These are phyloP conservation scores for Starmerella etchellsii DNA, from an alignment of 805 yeast species.

Conservation along the genomic window DNA sequence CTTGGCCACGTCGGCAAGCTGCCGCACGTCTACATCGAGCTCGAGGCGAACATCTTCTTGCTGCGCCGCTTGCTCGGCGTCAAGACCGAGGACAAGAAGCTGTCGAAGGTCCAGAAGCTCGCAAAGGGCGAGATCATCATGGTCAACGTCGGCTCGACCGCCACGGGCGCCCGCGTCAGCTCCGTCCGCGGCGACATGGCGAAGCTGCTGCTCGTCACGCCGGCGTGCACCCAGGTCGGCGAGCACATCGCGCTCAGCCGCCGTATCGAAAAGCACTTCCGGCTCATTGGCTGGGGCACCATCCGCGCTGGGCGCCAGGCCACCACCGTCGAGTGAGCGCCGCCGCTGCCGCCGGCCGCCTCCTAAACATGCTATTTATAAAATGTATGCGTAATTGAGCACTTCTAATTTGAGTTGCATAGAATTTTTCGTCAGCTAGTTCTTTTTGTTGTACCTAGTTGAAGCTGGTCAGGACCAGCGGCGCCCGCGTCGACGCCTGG, in stretches of 20 bases:
- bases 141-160: slow-evolving; percentile 99
- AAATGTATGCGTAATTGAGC: not conserved
- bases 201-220: slow-evolving; percentile 86
- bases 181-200: slow-evolving; percentile 99
- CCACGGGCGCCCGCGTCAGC: slow-evolving; percentile 97
- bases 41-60: slow-evolving; percentile 92
- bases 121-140: slow-evolving; percentile 90
- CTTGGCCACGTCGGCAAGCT: slow-evolving; percentile 94
- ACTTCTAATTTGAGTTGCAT: too few relatives aligned
- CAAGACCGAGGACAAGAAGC: slow-evolving; percentile 93
- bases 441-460: too few relatives aligned
- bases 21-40: slow-evolving; percentile 93
- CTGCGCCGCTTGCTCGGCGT: slow-evolving; percentile 96
- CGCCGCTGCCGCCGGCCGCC: too few relatives aligned
- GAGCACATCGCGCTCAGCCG: slow-evolving; percentile 98
- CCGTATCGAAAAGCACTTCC: slow-evolving; percentile 99
- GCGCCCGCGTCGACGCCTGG: too few relatives aligned
- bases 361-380: not conserved
- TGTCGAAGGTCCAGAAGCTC: slow-evolving; percentile 90
- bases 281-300: slow-evolving; percentile 99
- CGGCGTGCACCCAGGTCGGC: slow-evolving; percentile 96
- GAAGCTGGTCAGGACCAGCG: too few relatives aligned
- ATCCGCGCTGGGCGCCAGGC: slow-evolving; percentile 47
- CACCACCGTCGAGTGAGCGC: slow-evolving; percentile 4
- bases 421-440: too few relatives aligned